Evolutionary conservation across 208 protist species (phyloP), one percentile per base, ranked within the genome.

Genomic region (Blechomonas ayalai): DNA sequence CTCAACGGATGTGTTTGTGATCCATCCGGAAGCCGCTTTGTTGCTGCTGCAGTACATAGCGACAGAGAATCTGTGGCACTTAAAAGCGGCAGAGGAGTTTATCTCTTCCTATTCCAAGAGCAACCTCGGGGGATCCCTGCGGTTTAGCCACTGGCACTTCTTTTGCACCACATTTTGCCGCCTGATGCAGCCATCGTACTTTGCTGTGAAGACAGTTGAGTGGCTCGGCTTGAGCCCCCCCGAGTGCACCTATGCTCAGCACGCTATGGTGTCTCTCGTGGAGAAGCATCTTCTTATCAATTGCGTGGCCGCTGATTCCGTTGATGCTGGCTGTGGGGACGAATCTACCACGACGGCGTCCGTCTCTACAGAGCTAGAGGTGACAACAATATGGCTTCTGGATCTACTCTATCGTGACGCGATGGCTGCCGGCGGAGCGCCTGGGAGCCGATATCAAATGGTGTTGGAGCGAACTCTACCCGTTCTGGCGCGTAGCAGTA

Each of bases 131-230:
- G 39, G 6, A 29, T 34, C 51, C 13, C 67, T 66, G 12, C 44
- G 27, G 2, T 39, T 81, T 8, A 79, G 67, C 18, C 80, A 89
- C 47, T 85, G 76, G 73, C 68, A 89, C 45, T 62, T 89, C 43
- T 66, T 76, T 43, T 89, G 80, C 66, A 85, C 73, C 10, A 52
- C 54, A 20, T 59, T 67, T 33, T 89, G 73, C 66, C 55, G 60
- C 10, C 45, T 53, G 23, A 82, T 84, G 62, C 36, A 52, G 7
- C 59, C 74, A 15, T 56, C 57, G 24, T 85, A 72, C 42, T 89
- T 89, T 52, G 70, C 55, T 12, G 65, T 88, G 7, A 76, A 81
- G 53, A 62, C 69, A 9, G 59, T 80, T 12, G 65, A 84, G 43
- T 59, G 44, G 15, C 43, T 89, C 18, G 58, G 67, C 29, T 33